These are phyloP conservation scores for Aspergillus indologenus DNA, from an alignment of 495 filamentous ascomycete genomes.

Conservation along the genomic window DNA sequence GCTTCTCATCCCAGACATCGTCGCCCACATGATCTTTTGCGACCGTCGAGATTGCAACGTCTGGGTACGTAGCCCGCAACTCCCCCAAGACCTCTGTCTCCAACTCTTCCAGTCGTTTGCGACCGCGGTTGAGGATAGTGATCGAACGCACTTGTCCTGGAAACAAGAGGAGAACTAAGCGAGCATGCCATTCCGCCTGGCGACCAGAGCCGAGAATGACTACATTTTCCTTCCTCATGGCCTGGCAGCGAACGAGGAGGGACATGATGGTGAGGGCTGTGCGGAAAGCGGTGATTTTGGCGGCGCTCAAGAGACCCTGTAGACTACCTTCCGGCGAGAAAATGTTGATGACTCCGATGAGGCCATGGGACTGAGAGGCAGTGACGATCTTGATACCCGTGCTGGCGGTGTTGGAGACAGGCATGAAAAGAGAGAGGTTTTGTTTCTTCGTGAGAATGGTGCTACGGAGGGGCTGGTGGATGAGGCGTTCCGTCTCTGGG, in stretches of 20 bases:
- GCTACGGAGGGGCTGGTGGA: slow-evolving; percentile 75
- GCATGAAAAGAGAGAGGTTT: slow-evolving; percentile 88
- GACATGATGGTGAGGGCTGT: slow-evolving; percentile 83
- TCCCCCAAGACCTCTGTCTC: slow-evolving; percentile 26
- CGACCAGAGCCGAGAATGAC: slow-evolving; percentile 82
- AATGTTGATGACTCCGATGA: slow-evolving; percentile 74
- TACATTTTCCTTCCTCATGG: slow-evolving; percentile 56
- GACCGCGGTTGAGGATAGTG: slow-evolving; percentile 72
- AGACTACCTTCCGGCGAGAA: slow-evolving; percentile 66
- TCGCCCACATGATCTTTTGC: slow-evolving; percentile 28
- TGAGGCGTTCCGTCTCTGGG: slow-evolving; percentile 25
- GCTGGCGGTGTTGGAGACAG: slow-evolving; percentile 57
- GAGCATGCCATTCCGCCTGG: slow-evolving; percentile 91
- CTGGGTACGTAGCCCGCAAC: slow-evolving; percentile 26
- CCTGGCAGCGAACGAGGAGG: slow-evolving; percentile 57
- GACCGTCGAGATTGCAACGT: slow-evolving; percentile 23
- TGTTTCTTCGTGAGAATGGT: slow-evolving; percentile 62
- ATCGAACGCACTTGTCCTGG: slow-evolving; percentile 61
- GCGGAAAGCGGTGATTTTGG: slow-evolving; percentile 87
- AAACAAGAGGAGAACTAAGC: slow-evolving; percentile 68
- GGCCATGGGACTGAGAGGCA: slow-evolving; percentile 33
- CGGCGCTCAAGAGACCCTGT: slow-evolving; percentile 76
- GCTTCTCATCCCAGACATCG: slow-evolving; percentile 24
- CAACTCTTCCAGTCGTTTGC: slow-evolving; percentile 42
- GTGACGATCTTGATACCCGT: slow-evolving; percentile 65